Evolutionary conservation across 2,329 filamentous ascomycete genomes (phyloP).

Genomic region (Mollisia scopiformis): DNA sequence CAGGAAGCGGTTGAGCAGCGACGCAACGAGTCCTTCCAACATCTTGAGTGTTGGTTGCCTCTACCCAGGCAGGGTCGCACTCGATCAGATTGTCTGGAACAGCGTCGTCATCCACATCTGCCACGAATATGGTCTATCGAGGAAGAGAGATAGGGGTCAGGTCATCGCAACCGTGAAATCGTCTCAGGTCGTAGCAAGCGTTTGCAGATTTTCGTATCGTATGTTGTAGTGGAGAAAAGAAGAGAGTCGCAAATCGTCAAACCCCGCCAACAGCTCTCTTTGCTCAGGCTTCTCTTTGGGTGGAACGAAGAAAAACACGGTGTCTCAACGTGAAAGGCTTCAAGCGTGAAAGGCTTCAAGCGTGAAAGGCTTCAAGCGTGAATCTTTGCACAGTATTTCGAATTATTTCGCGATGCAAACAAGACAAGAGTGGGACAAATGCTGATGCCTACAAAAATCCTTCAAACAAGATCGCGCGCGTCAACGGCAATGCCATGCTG

Average conservation of each 20-base stretch:
- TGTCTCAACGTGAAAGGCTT: neutral
- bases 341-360: neutral
- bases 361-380: neutral
- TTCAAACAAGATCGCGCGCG: neutral
- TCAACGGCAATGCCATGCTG: neutral
- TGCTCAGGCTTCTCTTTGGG: neutral
- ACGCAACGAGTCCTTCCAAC: constrained; percentile 96
- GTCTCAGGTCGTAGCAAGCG: neutral
- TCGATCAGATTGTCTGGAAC: constrained; percentile 17
- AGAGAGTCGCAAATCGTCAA: neutral
- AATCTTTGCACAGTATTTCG: neutral
- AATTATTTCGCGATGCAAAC: neutral
- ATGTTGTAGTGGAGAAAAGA: constrained; percentile 2
- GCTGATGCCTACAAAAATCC: constrained; percentile 8
- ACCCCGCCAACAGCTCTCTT: constrained; percentile 15
- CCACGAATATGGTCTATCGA: constrained; percentile 3
- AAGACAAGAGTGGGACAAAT: neutral
- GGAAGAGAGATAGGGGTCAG: constrained; percentile 12
- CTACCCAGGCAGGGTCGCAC: constrained; percentile 69
- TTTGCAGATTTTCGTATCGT: constrained; percentile 2
- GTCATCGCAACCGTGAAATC: constrained; percentile 20
- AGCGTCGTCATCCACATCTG: constrained; percentile 28
- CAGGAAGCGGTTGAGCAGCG: constrained; percentile 97
- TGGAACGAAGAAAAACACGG: neutral
- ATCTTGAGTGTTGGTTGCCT: constrained; percentile 69